Conservation (phyloP, 2,329 filamentous ascomycete species). For the Colletotrichum tropicicola region DNA sequence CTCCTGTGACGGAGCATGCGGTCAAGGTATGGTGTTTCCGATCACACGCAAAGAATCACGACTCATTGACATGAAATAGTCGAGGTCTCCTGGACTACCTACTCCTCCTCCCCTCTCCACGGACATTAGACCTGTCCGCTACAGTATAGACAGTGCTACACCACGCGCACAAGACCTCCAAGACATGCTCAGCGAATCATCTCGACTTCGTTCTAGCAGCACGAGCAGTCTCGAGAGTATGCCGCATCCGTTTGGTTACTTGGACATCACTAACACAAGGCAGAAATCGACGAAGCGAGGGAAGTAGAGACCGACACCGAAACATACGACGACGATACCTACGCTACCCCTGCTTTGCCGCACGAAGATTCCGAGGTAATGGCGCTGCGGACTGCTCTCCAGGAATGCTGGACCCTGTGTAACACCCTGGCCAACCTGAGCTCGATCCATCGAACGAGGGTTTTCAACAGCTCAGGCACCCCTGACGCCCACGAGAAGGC, state of each 20-base stretch:
- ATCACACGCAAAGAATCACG: background rate
- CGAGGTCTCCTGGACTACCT: slow-evolving; percentile 52
- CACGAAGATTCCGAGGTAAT: slow-evolving; percentile 68
- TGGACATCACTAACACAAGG: slow-evolving; percentile 35
- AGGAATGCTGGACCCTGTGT: slow-evolving; percentile 93
- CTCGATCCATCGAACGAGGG: slow-evolving; percentile 81
- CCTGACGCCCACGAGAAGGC: slow-evolving; percentile 85
- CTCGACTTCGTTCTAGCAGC: slow-evolving; percentile 69
- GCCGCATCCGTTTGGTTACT: slow-evolving; percentile 33
- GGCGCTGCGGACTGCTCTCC: slow-evolving; percentile 78
- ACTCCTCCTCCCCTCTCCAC: slow-evolving; percentile 80
- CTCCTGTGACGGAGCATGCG: slow-evolving; percentile 43
- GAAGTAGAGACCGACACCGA: slow-evolving; percentile 64
- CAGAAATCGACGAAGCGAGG: slow-evolving; percentile 65
- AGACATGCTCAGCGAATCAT: slow-evolving; percentile 70
- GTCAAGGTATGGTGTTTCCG: slow-evolving; percentile 42
- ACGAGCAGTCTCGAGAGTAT: slow-evolving; percentile 82
- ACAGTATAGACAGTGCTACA: slow-evolving; percentile 75
- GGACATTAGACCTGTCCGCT: slow-evolving; percentile 71
- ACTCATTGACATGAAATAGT: slow-evolving; percentile 31
- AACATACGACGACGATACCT: slow-evolving; percentile 60
- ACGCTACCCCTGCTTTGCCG: slow-evolving; percentile 49
- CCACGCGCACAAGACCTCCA: slow-evolving; percentile 85
- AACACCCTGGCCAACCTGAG: slow-evolving; percentile 89
- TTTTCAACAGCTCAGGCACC: slow-evolving; percentile 78